Evolutionary conservation across 2,329 filamentous ascomycete genomes (phyloP), one percentile per base, ranked within the genome.

Genomic region (Phoma sp.): DNA sequence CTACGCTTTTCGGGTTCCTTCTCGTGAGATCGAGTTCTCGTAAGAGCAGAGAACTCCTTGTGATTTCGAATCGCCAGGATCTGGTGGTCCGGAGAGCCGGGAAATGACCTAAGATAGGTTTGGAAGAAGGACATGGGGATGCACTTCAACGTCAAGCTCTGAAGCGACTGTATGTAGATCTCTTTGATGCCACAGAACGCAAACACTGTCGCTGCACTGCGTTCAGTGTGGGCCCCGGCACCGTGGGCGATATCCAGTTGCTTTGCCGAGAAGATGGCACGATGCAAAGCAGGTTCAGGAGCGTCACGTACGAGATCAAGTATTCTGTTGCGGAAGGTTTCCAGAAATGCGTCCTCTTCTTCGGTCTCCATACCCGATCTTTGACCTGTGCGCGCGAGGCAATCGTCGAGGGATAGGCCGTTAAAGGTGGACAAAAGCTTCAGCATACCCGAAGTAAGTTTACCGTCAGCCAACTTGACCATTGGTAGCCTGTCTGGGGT

Each of bases 41-140:
- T 40, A 3, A 79, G 67, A 6, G 74, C 69, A 42, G 71, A 72
- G 52, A 82, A 81, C 29, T 80, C 77, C 36, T 75, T 73, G 52
- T 80, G 77, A 43, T 80, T 79, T 37, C 75, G 73, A 11, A 74
- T 74, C 4, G 73, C 74, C 3, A 82, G 65, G 9, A 78, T 71
- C 11, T 72, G 72, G 49, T 80, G 78, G 58, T 81, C 78, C 1
- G 76, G 75, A 36, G 77, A 79, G 27, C 75, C 74, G 13, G 70
- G 68, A 52, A 78, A 78, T 25, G 75, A 75, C 23, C 77, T 72
- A 52, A 81, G 74, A 3, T 75, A 74, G 23, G 73, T 70, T 60
- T 75, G 63, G 69, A 81, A 79, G 67, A 81, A 80, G 9, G 73
- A 75, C 11, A 79, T 59, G 0, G 79, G 78, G 1, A 76, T 72